Base-by-base conservation (phyloP, 192 early-diverging fungal species). In the Rhizophagus prolifer region DNA sequence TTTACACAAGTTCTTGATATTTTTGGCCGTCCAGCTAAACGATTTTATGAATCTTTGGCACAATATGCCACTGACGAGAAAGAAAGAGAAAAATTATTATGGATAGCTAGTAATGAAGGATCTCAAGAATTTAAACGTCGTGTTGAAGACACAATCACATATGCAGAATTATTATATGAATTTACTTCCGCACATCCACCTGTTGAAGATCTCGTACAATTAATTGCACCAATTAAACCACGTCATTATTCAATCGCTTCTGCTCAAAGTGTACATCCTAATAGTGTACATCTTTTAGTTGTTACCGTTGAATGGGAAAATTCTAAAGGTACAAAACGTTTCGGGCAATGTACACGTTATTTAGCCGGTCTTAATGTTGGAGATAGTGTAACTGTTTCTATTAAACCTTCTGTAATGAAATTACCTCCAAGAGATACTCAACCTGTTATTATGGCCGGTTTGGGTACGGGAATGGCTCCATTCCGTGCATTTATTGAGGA, bases 171-270 rank as follows among this genome's bases (percentile, higher is more conserved):
- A 19, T 86, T 98, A 66, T 86, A 87, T 34, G 93, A 93, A 84
- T 97, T 96, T 83, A 84, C 91, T 14, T 94, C 94, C 23, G 94
- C 92, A 21, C 88, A 89, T 54, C 94, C 94, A 31, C 79, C 89
- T 36, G 80, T 95, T 61, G 85, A 89, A 62, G 88, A 91, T 62
- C 85, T 98, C 38, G 85, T 95, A 4, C 83, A 82, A 58, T 80
- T 93, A 74, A 88, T 98, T 71, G 87, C 95, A 10, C 85, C 89
- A 36, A 95, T 97, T 88, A 98, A 97, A 83, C 95, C 97, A 59
- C 91, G 97, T 76, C 95, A 96, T 80, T 98, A 98, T 88, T 98
- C 97, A n/a, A 98, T 98, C 78, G 93, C 97, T 12, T 97, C 96
- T 13, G 92, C 94, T 8, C 89, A 91, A 80, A 91, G 87, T 81